phyloP scores from a whole-genome alignment of 495 filamentous ascomycete genomes.

The Xylaria sp. region DNA sequence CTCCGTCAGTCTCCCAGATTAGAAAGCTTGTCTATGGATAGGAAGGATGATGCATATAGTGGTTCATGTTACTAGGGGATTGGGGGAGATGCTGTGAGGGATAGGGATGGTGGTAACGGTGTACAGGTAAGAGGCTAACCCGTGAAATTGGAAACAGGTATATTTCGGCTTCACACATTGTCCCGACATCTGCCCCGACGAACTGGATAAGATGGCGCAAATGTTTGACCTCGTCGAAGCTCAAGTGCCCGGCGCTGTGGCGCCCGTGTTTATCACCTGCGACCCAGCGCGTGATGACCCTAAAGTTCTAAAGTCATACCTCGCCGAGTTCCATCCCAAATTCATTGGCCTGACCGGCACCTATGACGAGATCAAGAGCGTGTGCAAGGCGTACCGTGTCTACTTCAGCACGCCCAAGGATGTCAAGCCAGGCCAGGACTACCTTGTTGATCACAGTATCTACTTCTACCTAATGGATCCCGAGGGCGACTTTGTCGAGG shows the following conservation, averaged over 20 bases:
- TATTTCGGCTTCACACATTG: constrained; percentile 99
- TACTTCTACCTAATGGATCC: constrained; percentile 99
- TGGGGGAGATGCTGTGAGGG: background rate
- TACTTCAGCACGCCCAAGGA: constrained; percentile 93
- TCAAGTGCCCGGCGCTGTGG: constrained; percentile 44
- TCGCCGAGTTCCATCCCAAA: constrained; percentile 88
- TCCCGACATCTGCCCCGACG: constrained; percentile 98
- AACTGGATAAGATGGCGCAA: constrained; percentile 96
- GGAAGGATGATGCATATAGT: background rate
- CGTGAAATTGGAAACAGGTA: constrained; percentile 53
- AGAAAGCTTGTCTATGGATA: background rate
- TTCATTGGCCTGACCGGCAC: constrained; percentile 90
- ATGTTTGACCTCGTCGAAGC: constrained; percentile 85
- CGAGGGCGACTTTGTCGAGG: constrained; percentile 97
- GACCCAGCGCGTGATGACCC: constrained; percentile 92
- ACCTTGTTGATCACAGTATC: constrained; percentile 97
- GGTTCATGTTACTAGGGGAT: background rate
- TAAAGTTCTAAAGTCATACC: constrained; percentile 80
- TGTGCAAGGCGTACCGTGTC: constrained; percentile 94
- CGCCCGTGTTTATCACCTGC: constrained; percentile 91
- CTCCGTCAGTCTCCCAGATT: background rate
- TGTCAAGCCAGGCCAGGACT: constrained; percentile 92
- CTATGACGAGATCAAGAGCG: constrained; percentile 87
- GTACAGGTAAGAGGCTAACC: constrained; percentile 13
- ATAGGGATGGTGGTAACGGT: background rate